Percentiles rank a stretch among this genome's conserved stretches.
These are phyloP conservation scores for Monosporascus sp. DNA, from an alignment of 2,329 filamentous ascomycete genomes.

Conservation along the genomic window DNA sequence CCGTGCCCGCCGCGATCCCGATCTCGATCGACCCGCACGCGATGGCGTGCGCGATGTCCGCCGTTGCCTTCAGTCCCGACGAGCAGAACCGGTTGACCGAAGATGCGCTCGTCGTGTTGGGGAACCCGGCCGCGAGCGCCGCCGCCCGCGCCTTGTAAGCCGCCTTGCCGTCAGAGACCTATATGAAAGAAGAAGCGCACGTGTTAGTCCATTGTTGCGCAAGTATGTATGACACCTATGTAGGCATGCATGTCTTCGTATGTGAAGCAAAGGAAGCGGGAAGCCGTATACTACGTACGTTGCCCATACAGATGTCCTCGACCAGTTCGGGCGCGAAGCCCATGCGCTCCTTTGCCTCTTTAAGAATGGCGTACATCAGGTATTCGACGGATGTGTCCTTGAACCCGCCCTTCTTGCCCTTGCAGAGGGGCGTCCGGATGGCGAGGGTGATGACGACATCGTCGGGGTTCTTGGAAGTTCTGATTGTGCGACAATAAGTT, in stretches of 20 bases:
- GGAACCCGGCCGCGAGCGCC: constrained; percentile 84
- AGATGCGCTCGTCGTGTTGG: constrained; percentile 77
- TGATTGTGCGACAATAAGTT: constrained; percentile 29
- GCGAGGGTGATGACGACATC: constrained; percentile 96
- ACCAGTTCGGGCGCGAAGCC: constrained; percentile 75
- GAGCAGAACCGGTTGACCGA: constrained; percentile 96
- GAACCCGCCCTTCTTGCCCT: constrained; percentile 86
- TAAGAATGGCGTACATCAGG: constrained; percentile 75
- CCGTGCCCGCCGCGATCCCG: constrained; percentile 82
- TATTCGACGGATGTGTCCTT: constrained; percentile 91
- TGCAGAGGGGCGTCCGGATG: constrained; percentile 80
- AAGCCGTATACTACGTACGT: constrained; percentile 51
- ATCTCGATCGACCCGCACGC: constrained; percentile 73
- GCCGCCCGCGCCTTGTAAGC: constrained; percentile 89
- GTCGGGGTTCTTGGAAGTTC: constrained; percentile 87
- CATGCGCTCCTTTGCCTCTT: constrained; percentile 66
- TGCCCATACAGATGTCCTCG: constrained; percentile 88
- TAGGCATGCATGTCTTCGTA: neutral
- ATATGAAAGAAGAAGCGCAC: neutral
- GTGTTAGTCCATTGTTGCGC: neutral
- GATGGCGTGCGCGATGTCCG: constrained; percentile 92
- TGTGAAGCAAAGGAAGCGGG: neutral
- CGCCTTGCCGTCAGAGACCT: constrained; percentile 80
- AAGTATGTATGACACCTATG: neutral
- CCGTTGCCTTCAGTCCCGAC: constrained; percentile 89